A percentile compares a stretch with the other conserved stretches of the same genome.
Evolutionary conservation across 1,139 yeast genomes (phyloP).

Genomic region (Diutina pseudorugosa): DNA sequence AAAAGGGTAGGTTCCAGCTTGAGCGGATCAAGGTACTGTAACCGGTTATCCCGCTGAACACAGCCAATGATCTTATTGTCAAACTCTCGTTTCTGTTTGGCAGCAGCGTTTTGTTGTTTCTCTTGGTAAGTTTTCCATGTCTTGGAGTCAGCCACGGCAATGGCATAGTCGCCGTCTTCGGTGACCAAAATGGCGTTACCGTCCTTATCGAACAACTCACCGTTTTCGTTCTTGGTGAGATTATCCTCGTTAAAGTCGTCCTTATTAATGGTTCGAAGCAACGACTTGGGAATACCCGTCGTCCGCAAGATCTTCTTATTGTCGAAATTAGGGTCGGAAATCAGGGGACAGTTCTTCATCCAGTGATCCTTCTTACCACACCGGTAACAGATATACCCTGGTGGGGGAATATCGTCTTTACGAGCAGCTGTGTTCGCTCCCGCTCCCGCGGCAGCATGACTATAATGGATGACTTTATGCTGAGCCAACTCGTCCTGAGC

Average conservation of each 20-base stretch:
- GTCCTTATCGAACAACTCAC: slow-evolving; percentile 43
- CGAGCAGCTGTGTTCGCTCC: not conserved
- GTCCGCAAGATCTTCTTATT: slow-evolving; percentile 85
- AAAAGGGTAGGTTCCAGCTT: slow-evolving; percentile 51
- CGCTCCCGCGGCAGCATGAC: slow-evolving; percentile 13
- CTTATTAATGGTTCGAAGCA: slow-evolving; percentile 61
- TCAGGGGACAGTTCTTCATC: slow-evolving; percentile 93
- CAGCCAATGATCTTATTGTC: slow-evolving; percentile 22
- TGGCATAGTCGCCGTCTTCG: slow-evolving; percentile 91
- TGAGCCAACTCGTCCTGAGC: slow-evolving; percentile 85
- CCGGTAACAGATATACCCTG: slow-evolving; percentile 89
- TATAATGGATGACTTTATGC: slow-evolving; percentile 49
- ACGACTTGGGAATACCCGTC: slow-evolving; percentile 94
- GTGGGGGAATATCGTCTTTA: slow-evolving; percentile 72
- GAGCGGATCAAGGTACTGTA: slow-evolving; percentile 43
- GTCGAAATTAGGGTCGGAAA: slow-evolving; percentile 86
- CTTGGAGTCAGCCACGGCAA: slow-evolving; percentile 85
- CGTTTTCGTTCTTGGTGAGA: slow-evolving; percentile 30
- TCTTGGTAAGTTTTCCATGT: slow-evolving; percentile 87
- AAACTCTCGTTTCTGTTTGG: slow-evolving; percentile 35
- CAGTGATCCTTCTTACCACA: slow-evolving; percentile 97
- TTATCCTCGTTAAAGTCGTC: slow-evolving; percentile 37
- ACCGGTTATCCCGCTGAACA: slow-evolving; percentile 30
- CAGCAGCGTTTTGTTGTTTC: slow-evolving; percentile 40
- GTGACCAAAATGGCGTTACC: slow-evolving; percentile 74